Evolutionary conservation across 2,329 filamentous ascomycete species (phyloP).

Genomic region (Aspergillus ochraceus): DNA sequence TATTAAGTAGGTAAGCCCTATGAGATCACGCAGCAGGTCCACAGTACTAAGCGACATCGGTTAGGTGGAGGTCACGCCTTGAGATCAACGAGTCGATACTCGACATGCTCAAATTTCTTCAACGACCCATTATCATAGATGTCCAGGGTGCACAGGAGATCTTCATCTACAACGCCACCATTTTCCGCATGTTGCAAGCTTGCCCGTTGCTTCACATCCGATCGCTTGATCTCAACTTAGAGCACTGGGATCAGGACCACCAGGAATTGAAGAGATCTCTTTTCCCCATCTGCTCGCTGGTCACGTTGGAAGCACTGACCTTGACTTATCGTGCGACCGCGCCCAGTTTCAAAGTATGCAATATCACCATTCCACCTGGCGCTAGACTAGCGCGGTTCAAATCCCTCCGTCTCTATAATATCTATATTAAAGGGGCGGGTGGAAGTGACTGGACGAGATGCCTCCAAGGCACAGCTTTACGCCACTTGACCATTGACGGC

Average conservation of each 20-base stretch:
- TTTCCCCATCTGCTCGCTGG: background rate
- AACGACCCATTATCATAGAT: background rate
- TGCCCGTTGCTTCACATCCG: background rate
- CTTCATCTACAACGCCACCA: background rate
- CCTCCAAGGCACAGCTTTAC: background rate
- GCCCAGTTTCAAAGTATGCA: background rate
- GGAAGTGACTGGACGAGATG: background rate
- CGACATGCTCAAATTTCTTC: background rate
- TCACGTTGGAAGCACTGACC: background rate
- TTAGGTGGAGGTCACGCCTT: background rate
- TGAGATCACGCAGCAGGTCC: background rate
- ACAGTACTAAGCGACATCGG: background rate
- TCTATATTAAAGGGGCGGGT: background rate
- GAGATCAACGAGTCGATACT: background rate
- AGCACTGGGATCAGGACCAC: background rate
- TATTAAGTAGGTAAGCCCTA: background rate
- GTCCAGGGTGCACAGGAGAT: background rate
- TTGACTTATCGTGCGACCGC: background rate
- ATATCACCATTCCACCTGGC: background rate
- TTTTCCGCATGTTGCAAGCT: background rate
- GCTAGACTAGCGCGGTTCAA: background rate
- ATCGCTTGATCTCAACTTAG: background rate
- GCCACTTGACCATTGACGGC: background rate
- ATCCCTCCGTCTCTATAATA: background rate
- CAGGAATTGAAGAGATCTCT: background rate